A percentile compares a stretch with the other conserved stretches of the same genome.
Evolutionary conservation across 2,329 filamentous ascomycete species (phyloP).

Genomic region (Calonectria hawksworthii): DNA sequence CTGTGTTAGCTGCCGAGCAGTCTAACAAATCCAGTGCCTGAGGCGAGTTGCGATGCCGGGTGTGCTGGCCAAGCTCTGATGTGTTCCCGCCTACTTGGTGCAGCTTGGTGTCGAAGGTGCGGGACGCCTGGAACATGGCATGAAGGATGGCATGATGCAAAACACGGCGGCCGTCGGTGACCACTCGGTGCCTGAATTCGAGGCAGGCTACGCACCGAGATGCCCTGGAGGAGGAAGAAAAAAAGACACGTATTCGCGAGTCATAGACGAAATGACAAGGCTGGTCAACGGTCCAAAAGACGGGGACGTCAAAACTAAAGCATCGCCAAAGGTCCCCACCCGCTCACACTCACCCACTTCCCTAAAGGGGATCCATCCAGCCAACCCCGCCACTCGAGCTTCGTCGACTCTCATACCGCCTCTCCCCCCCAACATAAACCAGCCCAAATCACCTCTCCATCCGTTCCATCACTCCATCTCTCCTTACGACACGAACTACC

Average conservation of each 20-base stretch:
- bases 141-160: not conserved
- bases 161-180: not conserved
- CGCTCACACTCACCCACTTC: conserved; percentile 9
- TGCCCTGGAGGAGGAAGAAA: not conserved
- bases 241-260: conserved; percentile 11
- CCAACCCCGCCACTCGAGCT: conserved; percentile 39
- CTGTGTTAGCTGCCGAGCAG: not conserved
- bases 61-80: not conserved
- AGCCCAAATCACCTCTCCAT: conserved; percentile 16
- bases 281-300: conserved; percentile 11
- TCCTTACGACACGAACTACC: conserved; percentile 26
- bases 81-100: not conserved
- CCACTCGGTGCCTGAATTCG: not conserved
- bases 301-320: conserved; percentile 14
- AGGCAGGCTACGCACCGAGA: not conserved
- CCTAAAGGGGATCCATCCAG: conserved; percentile 3
- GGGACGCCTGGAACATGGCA: not conserved
- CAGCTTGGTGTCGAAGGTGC: not conserved
- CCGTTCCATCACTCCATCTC: conserved; percentile 25
- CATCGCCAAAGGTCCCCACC: conserved; percentile 18
- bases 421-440: conserved; percentile 32
- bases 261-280: conserved; percentile 21
- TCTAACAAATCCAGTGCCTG: not conserved
- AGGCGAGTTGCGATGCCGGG: not conserved
- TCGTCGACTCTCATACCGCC: conserved; percentile 33